Evolutionary conservation across 345 rosid species (phyloP).

Genomic region (Nasturtium officinale): DNA sequence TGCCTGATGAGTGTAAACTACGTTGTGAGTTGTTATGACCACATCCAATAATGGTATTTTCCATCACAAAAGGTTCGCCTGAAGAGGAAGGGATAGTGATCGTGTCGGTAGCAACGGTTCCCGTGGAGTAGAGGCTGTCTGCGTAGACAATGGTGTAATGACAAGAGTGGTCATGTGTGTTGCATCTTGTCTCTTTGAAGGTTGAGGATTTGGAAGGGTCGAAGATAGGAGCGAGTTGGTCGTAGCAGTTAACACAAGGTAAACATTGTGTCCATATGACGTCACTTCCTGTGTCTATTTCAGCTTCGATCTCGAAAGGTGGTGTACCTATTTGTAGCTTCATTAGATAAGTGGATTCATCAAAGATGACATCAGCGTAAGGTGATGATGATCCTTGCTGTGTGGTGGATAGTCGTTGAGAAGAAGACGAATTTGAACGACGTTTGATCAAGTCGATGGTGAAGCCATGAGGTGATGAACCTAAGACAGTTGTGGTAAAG

Average conservation of each 20-base stretch:
- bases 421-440: constrained; percentile 12
- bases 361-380: not conserved
- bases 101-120: not conserved
- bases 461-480: constrained; percentile 31
- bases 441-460: constrained; percentile 24
- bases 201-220: constrained; percentile 27
- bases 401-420: not conserved
- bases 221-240: constrained; percentile 6
- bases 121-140: not conserved
- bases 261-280: constrained; percentile 33
- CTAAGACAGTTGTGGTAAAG: not conserved
- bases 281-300: constrained; percentile 21
- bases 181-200: not conserved
- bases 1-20: not conserved
- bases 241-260: constrained; percentile 18
- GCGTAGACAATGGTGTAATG: not conserved
- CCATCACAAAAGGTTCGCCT: constrained; percentile 10
- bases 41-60: not conserved
- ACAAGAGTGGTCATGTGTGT: not conserved
- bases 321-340: constrained; percentile 16
- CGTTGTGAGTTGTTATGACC: not conserved
- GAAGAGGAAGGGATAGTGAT: constrained; percentile 17
- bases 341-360: not conserved
- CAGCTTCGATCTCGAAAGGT: constrained; percentile 9
- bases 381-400: constrained; percentile 13